Base-by-base conservation (phyloP, 2,329 filamentous ascomycete species). In the Drechslerella coelobrocha region DNA sequence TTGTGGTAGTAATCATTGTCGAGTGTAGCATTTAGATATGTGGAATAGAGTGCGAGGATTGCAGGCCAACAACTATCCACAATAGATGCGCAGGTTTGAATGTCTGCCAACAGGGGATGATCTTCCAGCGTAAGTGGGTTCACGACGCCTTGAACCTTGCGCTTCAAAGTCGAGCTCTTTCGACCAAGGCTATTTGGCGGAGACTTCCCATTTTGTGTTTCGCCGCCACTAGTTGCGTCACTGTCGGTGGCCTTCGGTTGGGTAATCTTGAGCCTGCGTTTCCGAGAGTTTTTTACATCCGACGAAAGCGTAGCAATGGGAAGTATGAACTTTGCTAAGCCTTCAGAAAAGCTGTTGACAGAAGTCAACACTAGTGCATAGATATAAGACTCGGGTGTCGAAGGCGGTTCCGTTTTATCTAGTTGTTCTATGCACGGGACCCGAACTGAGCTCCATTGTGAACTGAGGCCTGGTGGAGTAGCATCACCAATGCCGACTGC, bases 11-110 rank as follows among this genome's bases (percentile, higher is more conserved):
- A 97, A 57, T 97, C 92, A 0, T 91, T 89, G 77, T 99, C 94
- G 2, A 99, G 82, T 0, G 93, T 88, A 27, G 94, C 91, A 77
- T 96, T 95, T 17, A 99, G 81, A 77, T 97, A 99, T 0, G 93
- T 97, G 0, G 94, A 99, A 75, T 92, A 97, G 1, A 92, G 94
- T 0, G 94, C 93, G 52, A 99, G 84, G 39, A 97, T 88, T 10
- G 94, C 94, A 50, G 94, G 94, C 94, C 94, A 99, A 78, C 93
- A 97, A 74, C 90, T 85, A 2, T 95, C 91, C 23, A 99, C 89
- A 60, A 99, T 89, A 8, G 84, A 84, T 10, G 91, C 91, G 75
- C 91, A 93, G 1, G 87, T 86, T 76, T 88, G 86, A 62, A 97
- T 86, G 53, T 91, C 89, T 0, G 82, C 78, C 56, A 87, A 84